Evolutionary conservation across 1,139 yeast species (phyloP), one percentile per base, ranked within the genome.

Genomic region (Lipomyces yarrowii): DNA sequence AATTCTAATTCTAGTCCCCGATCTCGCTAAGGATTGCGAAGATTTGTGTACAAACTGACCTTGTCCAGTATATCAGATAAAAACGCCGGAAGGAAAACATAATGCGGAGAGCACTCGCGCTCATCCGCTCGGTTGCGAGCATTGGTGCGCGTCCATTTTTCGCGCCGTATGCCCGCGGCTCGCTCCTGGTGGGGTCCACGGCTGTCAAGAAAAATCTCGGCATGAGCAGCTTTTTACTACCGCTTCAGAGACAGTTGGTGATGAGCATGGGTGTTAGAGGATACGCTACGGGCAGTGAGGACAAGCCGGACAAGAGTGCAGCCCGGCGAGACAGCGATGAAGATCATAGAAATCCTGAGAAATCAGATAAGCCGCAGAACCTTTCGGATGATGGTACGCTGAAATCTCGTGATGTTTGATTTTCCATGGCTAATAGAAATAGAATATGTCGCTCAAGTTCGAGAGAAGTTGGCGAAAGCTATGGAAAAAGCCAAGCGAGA

Each of bases 41-140:
- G 18, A 18, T 18, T n/a, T 42, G 18, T 3, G n/a, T 42, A 15
- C 23, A 23, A 21, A 42, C 48, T 21, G 48, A 42, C 23, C 23
- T 21, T 4, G 48, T 42, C 48, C 18, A 42, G 48, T 21, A 42
- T 42, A 42, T 18, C 23, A 18, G 11, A 42, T 18, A 42, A n/a
- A n/a, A n/a, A n/a, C 18, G 18, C 48, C 48, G 23, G 23, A 6
- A n/a, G 8, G 48, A 18, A 42, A 13, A 42, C 42, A 61, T 61
- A 60, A 37, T 57, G 60, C 60, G 61, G 51, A 60, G 64, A 62
- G 64, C 64, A n/a, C 56, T 53, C 4, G 33, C 55, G 58, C 58
- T 62, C 61, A 54, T 62, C 54, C 63, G 63, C 63, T 54, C 56
- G 32, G 35, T 57, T 48, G 60, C 53, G 18, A 52, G 60, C 39